Percentiles rank a stretch among this genome's conserved stretches.
phyloP scores from a whole-genome alignment of 2,329 filamentous ascomycete genomes.

The Aspergillus intermedius region DNA sequence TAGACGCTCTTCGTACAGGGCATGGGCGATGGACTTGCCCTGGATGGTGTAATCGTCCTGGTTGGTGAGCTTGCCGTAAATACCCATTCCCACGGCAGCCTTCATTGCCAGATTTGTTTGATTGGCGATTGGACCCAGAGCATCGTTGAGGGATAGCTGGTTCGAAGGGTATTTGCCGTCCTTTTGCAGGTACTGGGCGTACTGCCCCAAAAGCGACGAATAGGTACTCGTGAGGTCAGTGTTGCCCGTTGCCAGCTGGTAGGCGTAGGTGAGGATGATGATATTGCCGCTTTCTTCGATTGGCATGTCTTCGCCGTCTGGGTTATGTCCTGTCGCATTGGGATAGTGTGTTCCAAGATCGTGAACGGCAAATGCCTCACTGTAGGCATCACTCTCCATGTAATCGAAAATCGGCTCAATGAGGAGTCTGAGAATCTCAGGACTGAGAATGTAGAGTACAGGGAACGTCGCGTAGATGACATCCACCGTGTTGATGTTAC shows the following conservation, averaged over 20 bases:
- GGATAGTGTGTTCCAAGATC: slow-evolving; percentile 32
- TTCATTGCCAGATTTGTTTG: slow-evolving; percentile 41
- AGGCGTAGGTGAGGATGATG: slow-evolving; percentile 29
- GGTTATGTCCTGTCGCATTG: slow-evolving; percentile 31
- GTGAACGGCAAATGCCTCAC: slow-evolving; percentile 28
- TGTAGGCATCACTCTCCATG: slow-evolving; percentile 26
- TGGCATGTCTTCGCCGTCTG: slow-evolving; percentile 30
- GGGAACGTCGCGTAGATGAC: slow-evolving; percentile 36
- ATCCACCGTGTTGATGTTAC: slow-evolving; percentile 37
- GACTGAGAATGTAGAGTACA: slow-evolving; percentile 34
- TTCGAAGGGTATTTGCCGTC: slow-evolving; percentile 28
- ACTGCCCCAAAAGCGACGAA: slow-evolving; percentile 24
- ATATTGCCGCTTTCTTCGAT: slow-evolving; percentile 35
- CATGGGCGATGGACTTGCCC: slow-evolving; percentile 26
- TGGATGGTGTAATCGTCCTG: slow-evolving; percentile 26
- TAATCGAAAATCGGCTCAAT: slow-evolving; percentile 37
- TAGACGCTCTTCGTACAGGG: slow-evolving; percentile 24
- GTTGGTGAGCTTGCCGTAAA: slow-evolving; percentile 19
- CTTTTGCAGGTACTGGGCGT: slow-evolving; percentile 31
- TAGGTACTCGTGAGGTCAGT: slow-evolving; percentile 25
- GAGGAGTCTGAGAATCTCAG: slow-evolving; percentile 34
- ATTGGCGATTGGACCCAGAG: slow-evolving; percentile 30
- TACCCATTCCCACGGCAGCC: slow-evolving; percentile 34
- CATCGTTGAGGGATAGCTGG: slow-evolving; percentile 36
- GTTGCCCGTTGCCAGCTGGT: slow-evolving; percentile 29